Evolutionary conservation across 1,284 basidiomycete genomes (phyloP).

Genomic region (Porodaedalea pini): DNA sequence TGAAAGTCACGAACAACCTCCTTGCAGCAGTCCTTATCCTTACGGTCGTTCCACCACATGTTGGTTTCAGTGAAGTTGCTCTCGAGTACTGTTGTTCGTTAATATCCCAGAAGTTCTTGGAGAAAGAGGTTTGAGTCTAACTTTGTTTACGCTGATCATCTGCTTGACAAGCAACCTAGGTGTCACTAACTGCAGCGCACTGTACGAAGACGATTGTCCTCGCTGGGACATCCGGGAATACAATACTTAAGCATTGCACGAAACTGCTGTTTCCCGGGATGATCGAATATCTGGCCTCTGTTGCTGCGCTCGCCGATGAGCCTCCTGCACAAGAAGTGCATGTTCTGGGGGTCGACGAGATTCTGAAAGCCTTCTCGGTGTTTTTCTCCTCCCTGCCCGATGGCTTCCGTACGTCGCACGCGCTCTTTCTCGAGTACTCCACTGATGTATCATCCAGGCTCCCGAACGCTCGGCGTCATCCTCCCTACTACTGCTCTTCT

Average conservation of each 20-base stretch:
- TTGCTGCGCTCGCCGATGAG: conserved; percentile 57
- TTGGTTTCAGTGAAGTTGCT: conserved; percentile 70
- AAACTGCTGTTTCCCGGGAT: conserved; percentile 76
- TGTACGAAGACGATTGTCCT: conserved; percentile 81
- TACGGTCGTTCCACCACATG: conserved; percentile 69
- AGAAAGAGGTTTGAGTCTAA: conserved; percentile 57
- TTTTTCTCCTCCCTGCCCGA: conserved; percentile 60
- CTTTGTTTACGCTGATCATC: conserved; percentile 5
- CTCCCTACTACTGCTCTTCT: conserved; percentile 78
- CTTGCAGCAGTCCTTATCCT: conserved; percentile 83
- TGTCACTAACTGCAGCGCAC: conserved; percentile 83
- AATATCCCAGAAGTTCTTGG: conserved; percentile 73
- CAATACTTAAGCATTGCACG: conserved; percentile 69
- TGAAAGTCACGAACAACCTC: conserved; percentile 91
- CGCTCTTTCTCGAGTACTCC: conserved; percentile 7
- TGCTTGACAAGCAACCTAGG: conserved; percentile 35
- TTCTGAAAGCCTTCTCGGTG: conserved; percentile 75
- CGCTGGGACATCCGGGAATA: conserved; percentile 58
- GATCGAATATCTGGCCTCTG: conserved; percentile 72
- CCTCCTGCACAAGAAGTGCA: conserved; percentile 51
- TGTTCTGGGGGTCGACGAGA: conserved; percentile 66
- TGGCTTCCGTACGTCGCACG: conserved; percentile 55
- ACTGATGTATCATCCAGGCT: conserved; percentile 42
- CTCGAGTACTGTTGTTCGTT: conserved; percentile 85
- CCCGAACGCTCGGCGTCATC: conserved; percentile 70